A percentile compares a stretch with the other conserved stretches of the same genome.
These are phyloP conservation scores for Termitomyces sp. DNA, from an alignment of 768 basidiomycete species.

Conservation along the genomic window DNA sequence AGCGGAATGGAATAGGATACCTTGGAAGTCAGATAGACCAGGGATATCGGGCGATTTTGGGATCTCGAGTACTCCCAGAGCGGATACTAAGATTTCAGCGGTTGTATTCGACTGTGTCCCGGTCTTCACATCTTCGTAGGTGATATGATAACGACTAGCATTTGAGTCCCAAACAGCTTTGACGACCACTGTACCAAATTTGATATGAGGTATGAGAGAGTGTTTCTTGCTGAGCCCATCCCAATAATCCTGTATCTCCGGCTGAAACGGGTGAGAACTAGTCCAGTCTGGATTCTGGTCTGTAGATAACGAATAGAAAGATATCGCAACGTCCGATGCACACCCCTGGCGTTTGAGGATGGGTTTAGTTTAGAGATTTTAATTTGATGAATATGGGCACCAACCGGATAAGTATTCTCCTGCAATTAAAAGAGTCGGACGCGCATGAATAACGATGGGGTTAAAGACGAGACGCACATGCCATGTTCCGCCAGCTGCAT, in stretches of 20 bases:
- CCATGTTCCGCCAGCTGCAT: conserved; percentile 50
- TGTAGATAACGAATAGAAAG: conserved; percentile 37
- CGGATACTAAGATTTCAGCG: conserved; percentile 50
- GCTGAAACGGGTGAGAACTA: conserved; percentile 33
- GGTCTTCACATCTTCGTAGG: conserved; percentile 28
- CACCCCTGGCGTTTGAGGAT: conserved; percentile 28
- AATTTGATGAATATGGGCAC: neutral
- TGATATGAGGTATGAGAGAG: conserved; percentile 33
- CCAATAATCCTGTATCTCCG: conserved; percentile 40
- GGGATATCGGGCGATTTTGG: conserved; percentile 34
- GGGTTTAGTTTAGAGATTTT: neutral
- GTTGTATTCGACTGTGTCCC: conserved; percentile 24
- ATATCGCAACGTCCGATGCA: conserved; percentile 33
- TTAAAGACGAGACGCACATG: conserved; percentile 32
- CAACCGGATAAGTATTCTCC: conserved; percentile 35
- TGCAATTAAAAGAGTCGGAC: conserved; percentile 7
- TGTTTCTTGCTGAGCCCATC: conserved; percentile 34
- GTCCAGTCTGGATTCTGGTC: conserved; percentile 40
- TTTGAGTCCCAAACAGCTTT: conserved; percentile 41
- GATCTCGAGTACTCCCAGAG: conserved; percentile 44
- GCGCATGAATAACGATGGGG: neutral
- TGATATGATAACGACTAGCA: conserved; percentile 33
- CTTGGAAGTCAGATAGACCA: conserved; percentile 39
- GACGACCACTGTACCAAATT: conserved; percentile 40
- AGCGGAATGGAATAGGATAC: conserved; percentile 50